These are phyloP conservation scores for Prinsepia uniflora DNA, from an alignment of 306 rosid genomes.

Conservation along the genomic window DNA sequence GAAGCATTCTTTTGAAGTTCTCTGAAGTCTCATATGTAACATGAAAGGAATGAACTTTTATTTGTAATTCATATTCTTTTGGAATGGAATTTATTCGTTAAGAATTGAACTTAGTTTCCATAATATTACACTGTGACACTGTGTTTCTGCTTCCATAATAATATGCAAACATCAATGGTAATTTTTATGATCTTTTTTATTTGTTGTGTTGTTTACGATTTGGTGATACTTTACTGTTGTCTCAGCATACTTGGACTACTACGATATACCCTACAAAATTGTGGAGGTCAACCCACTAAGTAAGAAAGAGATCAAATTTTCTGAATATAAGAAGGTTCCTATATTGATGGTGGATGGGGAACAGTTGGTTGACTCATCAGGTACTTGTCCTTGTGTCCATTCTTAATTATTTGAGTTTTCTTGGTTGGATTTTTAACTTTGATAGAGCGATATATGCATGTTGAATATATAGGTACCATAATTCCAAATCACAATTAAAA, in stretches of 20 bases:
- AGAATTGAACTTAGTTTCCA: background rate
- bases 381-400: constrained; percentile 30
- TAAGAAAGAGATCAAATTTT: constrained; percentile 95
- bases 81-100: background rate
- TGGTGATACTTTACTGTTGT: constrained; percentile 24
- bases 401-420: constrained; percentile 14
- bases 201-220: constrained; percentile 18
- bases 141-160: background rate
- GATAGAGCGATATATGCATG: background rate
- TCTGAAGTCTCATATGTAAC: background rate
- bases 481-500: constrained; percentile 5
- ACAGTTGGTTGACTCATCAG: constrained; percentile 94
- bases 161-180: background rate
- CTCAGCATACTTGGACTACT: constrained; percentile 88
- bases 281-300: constrained; percentile 95
- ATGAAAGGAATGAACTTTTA: background rate
- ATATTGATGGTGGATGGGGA: constrained; percentile 88
- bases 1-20: background rate
- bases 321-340: constrained; percentile 94
- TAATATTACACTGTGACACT: background rate
- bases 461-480: background rate
- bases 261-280: constrained; percentile 78
- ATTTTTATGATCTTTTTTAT: constrained; percentile 9
- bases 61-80: background rate
- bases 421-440: background rate